These are phyloP conservation scores for Aspergillus steynii DNA, from an alignment of 495 filamentous ascomycete genomes.

Conservation along the genomic window DNA sequence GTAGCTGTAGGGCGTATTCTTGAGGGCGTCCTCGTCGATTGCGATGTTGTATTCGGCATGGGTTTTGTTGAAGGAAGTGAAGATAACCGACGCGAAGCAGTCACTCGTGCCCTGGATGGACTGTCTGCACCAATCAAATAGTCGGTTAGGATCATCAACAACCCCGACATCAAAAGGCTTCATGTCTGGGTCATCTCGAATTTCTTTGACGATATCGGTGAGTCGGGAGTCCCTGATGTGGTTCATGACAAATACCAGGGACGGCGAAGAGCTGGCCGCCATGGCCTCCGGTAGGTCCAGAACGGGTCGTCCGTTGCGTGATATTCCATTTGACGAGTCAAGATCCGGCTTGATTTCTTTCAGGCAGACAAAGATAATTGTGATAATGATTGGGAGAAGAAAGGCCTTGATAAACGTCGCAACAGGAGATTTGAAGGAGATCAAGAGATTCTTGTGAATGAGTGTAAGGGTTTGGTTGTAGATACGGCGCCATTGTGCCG, in stretches of 20 bases:
- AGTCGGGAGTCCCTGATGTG: background rate
- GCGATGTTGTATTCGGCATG: background rate
- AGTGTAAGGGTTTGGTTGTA: conserved; percentile 8
- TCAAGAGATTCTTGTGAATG: conserved; percentile 7
- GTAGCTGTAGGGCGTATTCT: background rate
- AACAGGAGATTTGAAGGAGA: conserved; percentile 10
- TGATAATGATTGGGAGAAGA: background rate
- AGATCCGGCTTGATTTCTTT: background rate
- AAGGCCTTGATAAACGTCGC: background rate
- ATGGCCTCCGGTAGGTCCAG: background rate
- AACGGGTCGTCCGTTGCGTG: background rate
- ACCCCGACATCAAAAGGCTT: background rate
- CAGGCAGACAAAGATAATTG: background rate
- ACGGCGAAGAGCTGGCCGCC: background rate
- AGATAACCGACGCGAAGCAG: background rate
- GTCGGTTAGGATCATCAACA: background rate
- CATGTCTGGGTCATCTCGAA: background rate
- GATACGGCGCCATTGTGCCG: conserved; percentile 22
- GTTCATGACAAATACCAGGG: background rate
- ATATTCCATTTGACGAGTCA: background rate
- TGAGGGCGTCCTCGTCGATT: background rate
- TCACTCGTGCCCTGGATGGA: background rate
- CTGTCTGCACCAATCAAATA: background rate
- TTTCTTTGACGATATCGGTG: background rate
- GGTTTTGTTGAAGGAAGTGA: background rate